phyloP scores from a whole-genome alignment of 495 filamentous ascomycete genomes.

The Sordaria brevicollis region DNA sequence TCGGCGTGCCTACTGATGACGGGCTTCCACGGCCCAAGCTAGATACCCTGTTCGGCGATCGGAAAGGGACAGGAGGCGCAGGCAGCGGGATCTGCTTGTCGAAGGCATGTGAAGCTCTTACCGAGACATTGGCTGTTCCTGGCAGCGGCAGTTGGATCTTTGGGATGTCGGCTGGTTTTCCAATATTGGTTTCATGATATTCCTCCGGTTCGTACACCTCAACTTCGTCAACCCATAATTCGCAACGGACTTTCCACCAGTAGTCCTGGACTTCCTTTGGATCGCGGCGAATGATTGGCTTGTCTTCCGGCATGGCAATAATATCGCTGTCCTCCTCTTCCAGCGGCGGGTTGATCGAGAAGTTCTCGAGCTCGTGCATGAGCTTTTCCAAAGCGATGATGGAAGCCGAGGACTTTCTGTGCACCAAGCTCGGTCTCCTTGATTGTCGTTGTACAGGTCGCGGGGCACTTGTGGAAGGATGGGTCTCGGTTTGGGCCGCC shows the following conservation, averaged over 20 bases:
- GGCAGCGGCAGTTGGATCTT: background rate
- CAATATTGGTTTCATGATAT: background rate
- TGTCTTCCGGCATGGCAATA: background rate
- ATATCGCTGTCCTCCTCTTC: background rate
- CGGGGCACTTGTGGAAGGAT: background rate
- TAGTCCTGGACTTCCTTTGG: conserved; percentile 6
- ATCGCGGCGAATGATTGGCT: background rate
- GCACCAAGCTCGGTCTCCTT: background rate
- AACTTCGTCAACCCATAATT: conserved; percentile 12
- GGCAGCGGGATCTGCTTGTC: background rate
- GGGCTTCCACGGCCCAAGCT: background rate
- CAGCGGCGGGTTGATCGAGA: background rate
- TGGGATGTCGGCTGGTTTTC: background rate
- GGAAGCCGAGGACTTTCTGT: background rate
- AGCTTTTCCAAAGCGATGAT: background rate
- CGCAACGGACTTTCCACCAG: conserved; percentile 9
- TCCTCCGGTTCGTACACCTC: background rate
- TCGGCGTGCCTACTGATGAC: background rate
- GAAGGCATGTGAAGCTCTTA: background rate
- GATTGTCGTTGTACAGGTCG: background rate
- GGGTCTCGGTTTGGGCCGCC: background rate
- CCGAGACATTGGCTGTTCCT: background rate
- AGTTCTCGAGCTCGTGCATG: background rate
- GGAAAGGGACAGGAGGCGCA: background rate
- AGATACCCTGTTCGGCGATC: background rate